A percentile compares a stretch with the other conserved stretches of the same genome.
Conservation (phyloP, 2,329 filamentous ascomycete species). For the Penicillium oxalicum region DNA sequence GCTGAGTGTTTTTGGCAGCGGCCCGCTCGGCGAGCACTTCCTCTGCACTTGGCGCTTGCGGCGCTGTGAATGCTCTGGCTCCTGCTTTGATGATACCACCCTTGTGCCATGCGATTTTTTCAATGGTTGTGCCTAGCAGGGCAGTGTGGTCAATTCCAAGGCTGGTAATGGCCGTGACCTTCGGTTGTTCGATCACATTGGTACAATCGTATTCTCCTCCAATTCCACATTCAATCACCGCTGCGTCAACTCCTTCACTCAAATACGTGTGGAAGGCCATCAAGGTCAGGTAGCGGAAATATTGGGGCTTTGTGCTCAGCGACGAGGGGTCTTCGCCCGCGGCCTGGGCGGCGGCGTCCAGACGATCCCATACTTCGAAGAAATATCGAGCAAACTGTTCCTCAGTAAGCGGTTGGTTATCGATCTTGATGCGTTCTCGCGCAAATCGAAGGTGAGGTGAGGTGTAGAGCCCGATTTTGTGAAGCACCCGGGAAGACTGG, state of each 20-base stretch:
- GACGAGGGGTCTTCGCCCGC: constrained; percentile 49
- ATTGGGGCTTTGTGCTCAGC: constrained; percentile 68
- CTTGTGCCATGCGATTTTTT: constrained; percentile 88
- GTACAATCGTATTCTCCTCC: constrained; percentile 92
- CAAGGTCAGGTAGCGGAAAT: constrained; percentile 86
- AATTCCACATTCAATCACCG: constrained; percentile 88
- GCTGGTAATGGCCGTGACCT: constrained; percentile 68
- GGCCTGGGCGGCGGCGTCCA: constrained; percentile 50
- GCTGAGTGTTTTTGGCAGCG: constrained; percentile 42
- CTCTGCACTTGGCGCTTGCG: constrained; percentile 51
- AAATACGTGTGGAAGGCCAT: constrained; percentile 82
- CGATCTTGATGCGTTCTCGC: constrained; percentile 76
- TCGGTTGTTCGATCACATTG: constrained; percentile 69
- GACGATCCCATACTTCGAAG: constrained; percentile 73
- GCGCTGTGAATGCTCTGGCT: constrained; percentile 57
- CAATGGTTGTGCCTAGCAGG: constrained; percentile 71
- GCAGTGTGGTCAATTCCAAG: constrained; percentile 79
- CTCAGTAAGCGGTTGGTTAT: constrained; percentile 64
- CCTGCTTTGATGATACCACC: constrained; percentile 74
- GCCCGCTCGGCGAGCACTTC: constrained; percentile 53
- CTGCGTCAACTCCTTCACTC: constrained; percentile 65
- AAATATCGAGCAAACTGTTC: constrained; percentile 69
- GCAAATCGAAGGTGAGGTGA: constrained; percentile 80
- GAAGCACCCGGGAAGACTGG: constrained; percentile 29
- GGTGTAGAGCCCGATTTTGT: constrained; percentile 71